Evolutionary conservation across 2,329 filamentous ascomycete species (phyloP), one percentile per base, ranked within the genome.

Genomic region (Hymenoscyphus salicellus): DNA sequence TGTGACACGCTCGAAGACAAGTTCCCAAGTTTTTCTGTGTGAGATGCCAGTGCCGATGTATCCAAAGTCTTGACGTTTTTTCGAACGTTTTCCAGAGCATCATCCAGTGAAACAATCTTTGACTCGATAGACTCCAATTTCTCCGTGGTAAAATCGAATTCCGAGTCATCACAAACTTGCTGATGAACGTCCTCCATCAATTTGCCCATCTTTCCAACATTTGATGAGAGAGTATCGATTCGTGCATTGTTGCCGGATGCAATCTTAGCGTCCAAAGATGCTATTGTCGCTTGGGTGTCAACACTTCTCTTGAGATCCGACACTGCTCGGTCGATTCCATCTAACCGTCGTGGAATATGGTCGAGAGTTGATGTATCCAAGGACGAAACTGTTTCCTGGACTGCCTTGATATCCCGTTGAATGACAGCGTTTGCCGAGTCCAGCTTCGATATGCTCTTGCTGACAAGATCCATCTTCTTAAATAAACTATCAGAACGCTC

Each of bases 251-350:
- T 70, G 14, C 61, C 63, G 2, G 66, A 68, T 33, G 69, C 41
- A 26, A 70, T 62, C 26, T 71, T 70, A 11, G 69, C 70, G 41
- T 69, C 68, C 43, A 70, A 52, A 4, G 69, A 69, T 41, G 68
- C 69, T 33, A 71, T 38, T 5, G 60, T 65, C 28, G 67, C 58
- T 57, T 67, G 66, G 2, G 58, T 64, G 58, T 68, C 69, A 57
- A 70, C 26, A 28, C 68, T 68, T 58, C 67, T 67, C 58, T 66
- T 67, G 33, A 71, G 46, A 11, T 68, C 62, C 6, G 60, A 61
- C 8, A 69, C 60, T 11, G 58, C 58, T 57, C 69, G 65, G 23
- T 71, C 69, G 11, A 71, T 70, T 4, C 61, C 57, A 32, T 70
- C 67, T 28, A 71, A 17, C 43, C 61, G 65, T 41, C 61, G 60